A percentile compares a stretch with the other conserved stretches of the same genome.
phyloP scores from a whole-genome alignment of 306 rosid species.

The Phaseolus lunatus region DNA sequence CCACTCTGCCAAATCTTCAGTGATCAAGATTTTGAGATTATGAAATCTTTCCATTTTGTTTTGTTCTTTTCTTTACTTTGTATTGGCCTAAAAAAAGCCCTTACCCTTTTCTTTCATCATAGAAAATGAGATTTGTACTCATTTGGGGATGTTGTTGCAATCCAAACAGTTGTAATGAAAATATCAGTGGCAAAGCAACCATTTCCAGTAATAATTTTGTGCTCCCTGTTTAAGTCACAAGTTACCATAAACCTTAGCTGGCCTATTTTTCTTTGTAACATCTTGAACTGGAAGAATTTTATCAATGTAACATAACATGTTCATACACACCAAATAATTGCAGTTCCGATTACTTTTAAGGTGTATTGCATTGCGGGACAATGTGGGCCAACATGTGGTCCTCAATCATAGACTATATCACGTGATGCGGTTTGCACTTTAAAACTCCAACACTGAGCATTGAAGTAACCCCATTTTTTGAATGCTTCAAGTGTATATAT shows the following conservation, averaged over 20 bases:
- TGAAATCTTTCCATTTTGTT: constrained; percentile 24
- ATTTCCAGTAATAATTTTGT: constrained; percentile 3
- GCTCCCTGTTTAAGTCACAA: neutral
- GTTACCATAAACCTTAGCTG: constrained; percentile 24
- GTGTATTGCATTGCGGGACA: neutral
- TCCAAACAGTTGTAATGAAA: constrained; percentile 53
- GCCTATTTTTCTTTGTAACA: neutral
- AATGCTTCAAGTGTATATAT: neutral
- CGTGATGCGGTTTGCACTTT: constrained; percentile 7
- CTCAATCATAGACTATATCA: constrained; percentile 21
- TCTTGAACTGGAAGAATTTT: neutral
- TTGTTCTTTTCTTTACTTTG: constrained; percentile 32
- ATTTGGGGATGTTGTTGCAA: constrained; percentile 45
- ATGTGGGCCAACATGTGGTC: constrained; percentile 7
- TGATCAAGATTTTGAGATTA: constrained; percentile 50
- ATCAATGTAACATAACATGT: constrained; percentile 19
- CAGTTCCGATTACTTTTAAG: neutral
- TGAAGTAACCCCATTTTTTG: constrained; percentile 38
- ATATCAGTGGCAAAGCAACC: constrained; percentile 42
- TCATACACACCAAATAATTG: constrained; percentile 25
- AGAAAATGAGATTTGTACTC: constrained; percentile 40
- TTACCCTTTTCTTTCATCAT: constrained; percentile 15
- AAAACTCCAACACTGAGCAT: neutral
- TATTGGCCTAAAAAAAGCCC: constrained; percentile 23
- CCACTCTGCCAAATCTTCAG: constrained; percentile 35